Conservation (phyloP, 768 basidiomycete genomes). For the Suillus americanus region DNA sequence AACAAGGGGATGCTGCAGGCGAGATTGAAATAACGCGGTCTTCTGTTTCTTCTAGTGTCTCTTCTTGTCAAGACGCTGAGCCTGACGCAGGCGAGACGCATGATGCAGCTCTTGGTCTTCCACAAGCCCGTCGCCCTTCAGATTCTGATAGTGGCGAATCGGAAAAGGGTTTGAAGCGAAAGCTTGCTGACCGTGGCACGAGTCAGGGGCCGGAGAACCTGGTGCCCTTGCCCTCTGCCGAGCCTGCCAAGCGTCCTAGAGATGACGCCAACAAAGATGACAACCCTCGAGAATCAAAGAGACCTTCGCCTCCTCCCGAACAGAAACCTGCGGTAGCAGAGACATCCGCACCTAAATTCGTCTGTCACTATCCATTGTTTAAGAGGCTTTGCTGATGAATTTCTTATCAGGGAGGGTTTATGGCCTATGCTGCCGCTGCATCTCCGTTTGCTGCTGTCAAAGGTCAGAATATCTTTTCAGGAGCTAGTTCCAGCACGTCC, state of each 20-base stretch:
- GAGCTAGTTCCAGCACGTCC: conserved; percentile 21
- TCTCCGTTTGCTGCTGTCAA: conserved; percentile 77
- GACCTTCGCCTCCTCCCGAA: conserved; percentile 72
- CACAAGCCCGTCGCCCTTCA: conserved; percentile 28
- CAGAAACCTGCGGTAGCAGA: conserved; percentile 22
- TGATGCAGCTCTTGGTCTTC: conserved; percentile 24
- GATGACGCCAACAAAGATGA: conserved; percentile 64
- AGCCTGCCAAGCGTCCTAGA: conserved; percentile 56
- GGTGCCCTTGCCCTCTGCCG: conserved; percentile 21
- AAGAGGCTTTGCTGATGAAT: conserved; percentile 13
- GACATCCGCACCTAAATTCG: conserved; percentile 44
- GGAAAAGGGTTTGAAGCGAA: conserved; percentile 71
- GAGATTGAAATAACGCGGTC: conserved; percentile 12
- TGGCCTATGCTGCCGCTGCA: conserved; percentile 72
- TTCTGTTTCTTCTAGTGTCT: conserved; percentile 19
- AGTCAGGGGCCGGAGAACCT: conserved; percentile 53
- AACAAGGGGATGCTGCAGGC: conserved; percentile 13
- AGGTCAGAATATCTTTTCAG: conserved; percentile 55
- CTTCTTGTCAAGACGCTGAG: conserved; percentile 19
- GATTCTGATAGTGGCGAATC: conserved; percentile 47
- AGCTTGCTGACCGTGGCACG: conserved; percentile 64
- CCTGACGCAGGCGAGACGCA: conserved; percentile 33
- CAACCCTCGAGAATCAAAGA: conserved; percentile 59
- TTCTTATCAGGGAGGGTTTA: conserved; percentile 61
- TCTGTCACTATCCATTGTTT: conserved; percentile 32